A percentile compares a stretch with the other conserved stretches of the same genome.
Conservation (phyloP, 164 flowering plant species). For the Aristolochia fimbriata region DNA sequence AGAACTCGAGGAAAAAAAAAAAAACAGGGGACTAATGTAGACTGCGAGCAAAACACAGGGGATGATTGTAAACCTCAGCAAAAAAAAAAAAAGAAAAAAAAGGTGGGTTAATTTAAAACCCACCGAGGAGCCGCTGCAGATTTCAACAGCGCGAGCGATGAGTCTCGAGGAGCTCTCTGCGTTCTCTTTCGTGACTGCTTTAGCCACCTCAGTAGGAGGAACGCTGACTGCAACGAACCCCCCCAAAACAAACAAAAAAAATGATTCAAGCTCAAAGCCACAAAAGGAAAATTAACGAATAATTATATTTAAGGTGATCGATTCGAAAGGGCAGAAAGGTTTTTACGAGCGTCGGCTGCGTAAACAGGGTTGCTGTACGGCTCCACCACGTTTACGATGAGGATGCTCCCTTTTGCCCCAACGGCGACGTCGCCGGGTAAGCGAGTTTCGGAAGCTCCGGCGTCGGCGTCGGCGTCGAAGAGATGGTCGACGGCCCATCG, state of each 20-base stretch:
- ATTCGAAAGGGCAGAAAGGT: no score
- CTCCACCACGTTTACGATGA: constrained; percentile 34
- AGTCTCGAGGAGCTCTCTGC: constrained; percentile 20
- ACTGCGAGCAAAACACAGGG: background rate
- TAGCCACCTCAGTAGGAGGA: constrained; percentile 19
- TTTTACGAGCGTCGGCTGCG: constrained; percentile 45
- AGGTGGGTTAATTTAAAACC: background rate
- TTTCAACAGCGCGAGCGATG: constrained; percentile 20
- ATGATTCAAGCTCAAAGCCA: background rate
- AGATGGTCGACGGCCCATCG: constrained; percentile 40
- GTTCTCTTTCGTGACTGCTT: constrained; percentile 26
- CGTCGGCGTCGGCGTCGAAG: constrained; percentile 5
- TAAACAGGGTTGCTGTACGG: constrained; percentile 35
- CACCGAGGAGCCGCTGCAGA: constrained; percentile 27
- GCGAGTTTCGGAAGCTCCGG: no score
- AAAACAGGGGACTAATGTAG: background rate
- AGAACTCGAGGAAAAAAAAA: no score
- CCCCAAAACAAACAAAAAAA: background rate
- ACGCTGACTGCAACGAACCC: constrained; percentile 15
- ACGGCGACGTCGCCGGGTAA: no score
- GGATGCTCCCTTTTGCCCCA: constrained; percentile 15
- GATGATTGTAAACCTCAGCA: no score
- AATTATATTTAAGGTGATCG: background rate
- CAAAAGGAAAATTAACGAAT: background rate
- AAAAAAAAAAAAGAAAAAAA: no score